These are phyloP conservation scores for Ceratocystis destructans DNA, from an alignment of 2,329 filamentous ascomycete genomes.

Conservation along the genomic window DNA sequence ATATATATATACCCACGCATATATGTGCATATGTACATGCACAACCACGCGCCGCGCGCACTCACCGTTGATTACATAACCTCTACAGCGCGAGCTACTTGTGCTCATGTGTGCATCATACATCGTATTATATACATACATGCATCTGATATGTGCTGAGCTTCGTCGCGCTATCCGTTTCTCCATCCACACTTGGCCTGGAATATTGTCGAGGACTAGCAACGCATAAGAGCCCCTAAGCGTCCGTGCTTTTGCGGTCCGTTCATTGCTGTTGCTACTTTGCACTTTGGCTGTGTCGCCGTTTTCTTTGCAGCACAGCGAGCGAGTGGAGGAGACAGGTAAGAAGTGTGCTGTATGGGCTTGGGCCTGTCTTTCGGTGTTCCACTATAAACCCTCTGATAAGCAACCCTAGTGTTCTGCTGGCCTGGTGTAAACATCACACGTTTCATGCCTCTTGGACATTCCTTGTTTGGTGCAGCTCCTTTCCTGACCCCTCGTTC, in stretches of 20 bases:
- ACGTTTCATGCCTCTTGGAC: not conserved
- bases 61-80: not conserved
- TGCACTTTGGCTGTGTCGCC: not conserved
- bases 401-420: not conserved
- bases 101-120: not conserved
- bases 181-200: not conserved
- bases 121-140: not conserved
- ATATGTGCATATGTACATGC: not conserved
- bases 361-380: too few relatives aligned
- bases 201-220: not conserved
- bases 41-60: too few relatives aligned
- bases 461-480: not conserved
- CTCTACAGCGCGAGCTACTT: not conserved
- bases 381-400: not conserved
- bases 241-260: not conserved
- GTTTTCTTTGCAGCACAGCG: not conserved
- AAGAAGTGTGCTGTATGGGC: too few relatives aligned
- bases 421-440: not conserved
- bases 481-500: not conserved
- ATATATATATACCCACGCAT: not conserved
- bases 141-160: not conserved
- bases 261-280: not conserved
- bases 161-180: not conserved
- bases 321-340: too few relatives aligned
- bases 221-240: not conserved